Percentiles rank a stretch among this genome's conserved stretches.
Evolutionary conservation across 306 rosid species (phyloP).

Genomic region (Sicyos edulis): DNA sequence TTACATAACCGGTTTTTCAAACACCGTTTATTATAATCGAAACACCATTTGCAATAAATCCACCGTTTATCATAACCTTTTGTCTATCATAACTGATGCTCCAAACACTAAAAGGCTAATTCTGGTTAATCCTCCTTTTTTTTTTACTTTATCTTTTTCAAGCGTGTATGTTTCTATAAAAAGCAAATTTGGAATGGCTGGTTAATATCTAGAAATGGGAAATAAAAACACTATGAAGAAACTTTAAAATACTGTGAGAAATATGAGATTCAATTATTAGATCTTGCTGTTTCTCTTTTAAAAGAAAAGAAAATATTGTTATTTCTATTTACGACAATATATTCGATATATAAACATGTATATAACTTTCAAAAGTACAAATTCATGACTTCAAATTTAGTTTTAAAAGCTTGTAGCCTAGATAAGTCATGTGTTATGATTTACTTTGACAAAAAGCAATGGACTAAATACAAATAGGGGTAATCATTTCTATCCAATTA

Average conservation of each 20-base stretch:
- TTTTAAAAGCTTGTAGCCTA: neutral
- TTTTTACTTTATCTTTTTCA: neutral
- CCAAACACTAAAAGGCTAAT: too few species aligned
- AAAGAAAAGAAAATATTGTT: too few species aligned
- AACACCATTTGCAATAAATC: too few species aligned
- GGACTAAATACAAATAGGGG: neutral
- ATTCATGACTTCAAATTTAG: neutral
- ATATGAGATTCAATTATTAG: too few species aligned
- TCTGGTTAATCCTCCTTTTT: neutral
- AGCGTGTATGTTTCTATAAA: neutral
- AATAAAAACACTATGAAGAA: too few species aligned
- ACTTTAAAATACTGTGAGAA: too few species aligned
- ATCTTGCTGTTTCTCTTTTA: too few species aligned
- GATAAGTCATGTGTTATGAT: neutral
- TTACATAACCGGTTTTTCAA: too few species aligned
- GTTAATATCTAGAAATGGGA: too few species aligned
- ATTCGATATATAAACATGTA: neutral
- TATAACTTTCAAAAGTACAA: neutral
- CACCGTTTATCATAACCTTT: too few species aligned
- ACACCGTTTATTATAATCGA: too few species aligned
- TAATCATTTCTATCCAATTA: conserved; percentile 15
- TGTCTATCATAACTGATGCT: too few species aligned
- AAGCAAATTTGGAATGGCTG: neutral
- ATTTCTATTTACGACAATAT: neutral
- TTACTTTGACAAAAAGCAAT: conserved; percentile 12